Percentiles rank a stretch among this genome's conserved stretches.
Evolutionary conservation across 2,329 filamentous ascomycete genomes (phyloP).

Genomic region (Boeremia lycopersici): DNA sequence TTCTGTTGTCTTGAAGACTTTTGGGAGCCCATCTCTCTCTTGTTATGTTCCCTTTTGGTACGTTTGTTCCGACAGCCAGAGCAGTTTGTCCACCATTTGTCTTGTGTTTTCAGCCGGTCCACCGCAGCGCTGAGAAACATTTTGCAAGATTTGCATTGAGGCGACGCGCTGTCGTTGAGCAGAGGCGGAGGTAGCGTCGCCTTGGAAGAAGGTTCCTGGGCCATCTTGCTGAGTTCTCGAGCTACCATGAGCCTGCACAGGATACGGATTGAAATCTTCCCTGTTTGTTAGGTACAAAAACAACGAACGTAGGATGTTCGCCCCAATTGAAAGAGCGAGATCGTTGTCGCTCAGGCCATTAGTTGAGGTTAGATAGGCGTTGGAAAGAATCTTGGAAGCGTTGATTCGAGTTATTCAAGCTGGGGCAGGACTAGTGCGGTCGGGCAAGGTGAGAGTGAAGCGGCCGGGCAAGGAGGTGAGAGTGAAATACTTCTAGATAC

Average conservation of each 20-base stretch:
- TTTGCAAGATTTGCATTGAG: neutral
- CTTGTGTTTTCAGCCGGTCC: neutral
- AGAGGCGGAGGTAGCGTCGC: neutral
- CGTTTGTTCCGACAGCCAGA: neutral
- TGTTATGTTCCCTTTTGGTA: neutral
- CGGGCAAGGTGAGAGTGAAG: too few relatives aligned
- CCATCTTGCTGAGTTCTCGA: neutral
- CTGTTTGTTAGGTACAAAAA: too few relatives aligned
- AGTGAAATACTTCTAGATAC: too few relatives aligned
- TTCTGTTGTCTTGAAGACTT: neutral
- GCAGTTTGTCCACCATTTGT: constrained; percentile 1
- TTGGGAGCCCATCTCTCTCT: neutral
- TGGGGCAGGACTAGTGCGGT: too few relatives aligned
- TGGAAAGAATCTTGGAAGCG: too few relatives aligned
- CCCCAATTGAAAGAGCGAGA: too few relatives aligned
- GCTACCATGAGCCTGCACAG: neutral
- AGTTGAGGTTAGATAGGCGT: too few relatives aligned
- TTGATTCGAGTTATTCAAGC: too few relatives aligned
- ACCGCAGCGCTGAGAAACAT: neutral
- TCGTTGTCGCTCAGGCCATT: too few relatives aligned
- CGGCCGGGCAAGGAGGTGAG: too few relatives aligned
- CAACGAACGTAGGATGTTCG: too few relatives aligned
- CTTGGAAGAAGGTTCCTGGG: neutral
- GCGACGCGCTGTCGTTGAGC: neutral
- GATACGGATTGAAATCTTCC: too few relatives aligned